Base-by-base conservation (phyloP, 2,329 filamentous ascomycete species). In the Metarhizium robertsii region DNA sequence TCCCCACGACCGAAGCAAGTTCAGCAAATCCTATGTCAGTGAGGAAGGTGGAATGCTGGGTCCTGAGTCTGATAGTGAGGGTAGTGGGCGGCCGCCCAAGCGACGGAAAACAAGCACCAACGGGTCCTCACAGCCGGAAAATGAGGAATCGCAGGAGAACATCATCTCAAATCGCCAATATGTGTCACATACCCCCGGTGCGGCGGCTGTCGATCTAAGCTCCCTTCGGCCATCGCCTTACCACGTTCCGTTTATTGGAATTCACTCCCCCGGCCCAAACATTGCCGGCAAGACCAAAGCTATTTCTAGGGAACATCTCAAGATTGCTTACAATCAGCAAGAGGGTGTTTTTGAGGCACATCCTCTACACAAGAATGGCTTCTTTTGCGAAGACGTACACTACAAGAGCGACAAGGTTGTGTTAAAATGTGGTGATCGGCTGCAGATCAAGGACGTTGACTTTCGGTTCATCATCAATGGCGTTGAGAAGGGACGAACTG, bases 281-380 rank as follows among this genome's bases (percentile, higher is more conserved):
- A 81, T 83, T 58, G 79, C 82, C 2, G 75, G 69, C 57, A 82
- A 80, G 59, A 88, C 87, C 52, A 88, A 87, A 65, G 81, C 80
- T 52, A 91, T 92, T 54, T 92, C 88, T 3, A 77, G 87, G 58
- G 75, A 86, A 61, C 88, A 92, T 67, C 74, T 89, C 51, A 85
- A 84, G 63, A 89, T 92, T 61, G 75, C 80, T 50, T 92, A 85
- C 70, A 87, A 88, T 63, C 75, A 80, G 58, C 73, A 81, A 13
- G 76, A 76, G 45, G 76, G 81, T 20, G 73, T 81, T 6, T 92
- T 89, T 63, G 82, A 89, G 65, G 81, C 87, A 50, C 75, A 78
- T 29, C 77, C 79, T 0, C 63, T 83, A 8, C 80, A 83, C 60
- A 77, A 76, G 59, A 90, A 90, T 61, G 86, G 87, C 6, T 84